Evolutionary conservation across 768 basidiomycete species (phyloP).

Genomic region (Pleurotus platypus): DNA sequence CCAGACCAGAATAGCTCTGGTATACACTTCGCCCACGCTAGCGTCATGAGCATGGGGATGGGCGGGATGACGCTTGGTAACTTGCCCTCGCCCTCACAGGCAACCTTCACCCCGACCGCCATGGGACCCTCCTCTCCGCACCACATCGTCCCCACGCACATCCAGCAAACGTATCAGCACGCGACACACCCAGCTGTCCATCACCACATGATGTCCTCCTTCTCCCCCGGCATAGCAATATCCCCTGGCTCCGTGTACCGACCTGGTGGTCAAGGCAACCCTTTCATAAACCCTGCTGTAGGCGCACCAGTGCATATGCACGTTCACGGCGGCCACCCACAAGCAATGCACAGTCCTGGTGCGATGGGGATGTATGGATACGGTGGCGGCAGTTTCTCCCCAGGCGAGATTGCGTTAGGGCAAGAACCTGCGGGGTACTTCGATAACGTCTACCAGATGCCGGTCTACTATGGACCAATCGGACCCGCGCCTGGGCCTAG

Average conservation of each 20-base stretch:
- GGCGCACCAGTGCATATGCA: constrained; percentile 40
- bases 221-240: constrained; percentile 73
- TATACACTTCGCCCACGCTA: neutral
- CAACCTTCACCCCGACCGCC: constrained; percentile 3
- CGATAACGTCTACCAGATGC: constrained; percentile 38
- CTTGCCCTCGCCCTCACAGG: neutral
- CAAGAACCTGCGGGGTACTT: constrained; percentile 39
- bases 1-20: neutral
- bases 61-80: neutral
- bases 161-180: constrained; percentile 11
- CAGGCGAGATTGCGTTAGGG: constrained; percentile 13
- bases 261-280: constrained; percentile 38
- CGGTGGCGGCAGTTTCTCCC: constrained; percentile 24
- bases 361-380: constrained; percentile 23
- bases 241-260: constrained; percentile 72
- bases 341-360: constrained; percentile 13
- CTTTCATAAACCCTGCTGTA: constrained; percentile 42
- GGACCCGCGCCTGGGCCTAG: neutral
- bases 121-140: constrained; percentile 2
- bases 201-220: constrained; percentile 25
- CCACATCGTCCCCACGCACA: constrained; percentile 8
- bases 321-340: neutral
- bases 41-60: constrained; percentile 5
- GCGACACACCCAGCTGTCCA: constrained; percentile 11
- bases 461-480: constrained; percentile 11